phyloP scores from a whole-genome alignment of 345 rosid genomes.

The Erodium maritimum region DNA sequence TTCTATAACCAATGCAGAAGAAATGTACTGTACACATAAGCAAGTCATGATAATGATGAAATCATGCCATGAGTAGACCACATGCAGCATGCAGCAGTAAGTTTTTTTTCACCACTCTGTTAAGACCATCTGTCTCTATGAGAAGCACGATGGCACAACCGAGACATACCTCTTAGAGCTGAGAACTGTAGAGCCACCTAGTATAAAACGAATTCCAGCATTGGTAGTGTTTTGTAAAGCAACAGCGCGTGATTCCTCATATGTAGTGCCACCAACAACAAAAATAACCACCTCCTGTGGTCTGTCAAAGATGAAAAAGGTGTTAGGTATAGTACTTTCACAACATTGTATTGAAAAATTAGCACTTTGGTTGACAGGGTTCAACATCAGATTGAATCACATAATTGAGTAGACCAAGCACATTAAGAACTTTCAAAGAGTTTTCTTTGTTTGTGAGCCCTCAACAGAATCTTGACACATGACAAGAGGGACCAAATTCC shows the following conservation, averaged over 20 bases:
- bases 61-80: no score
- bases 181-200: conserved; percentile 71
- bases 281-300: conserved; percentile 87
- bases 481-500: no score
- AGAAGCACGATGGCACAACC: background rate
- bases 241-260: conserved; percentile 83
- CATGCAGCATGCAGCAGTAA: no score
- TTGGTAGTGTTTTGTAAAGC: conserved; percentile 70
- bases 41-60: no score
- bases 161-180: conserved; percentile 65
- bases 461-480: no score
- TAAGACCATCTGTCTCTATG: background rate
- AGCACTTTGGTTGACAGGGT: no score
- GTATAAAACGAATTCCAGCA: conserved; percentile 74
- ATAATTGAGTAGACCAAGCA: no score
- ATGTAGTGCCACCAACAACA: conserved; percentile 93
- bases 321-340: background rate
- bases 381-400: no score
- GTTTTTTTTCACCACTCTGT: no score
- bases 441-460: no score
- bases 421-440: no score
- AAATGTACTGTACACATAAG: background rate
- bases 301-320: conserved; percentile 29
- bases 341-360: no score
- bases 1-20: background rate